These are phyloP conservation scores for Cercospora sp. DNA, from an alignment of 2,329 filamentous ascomycete genomes.

Conservation along the genomic window DNA sequence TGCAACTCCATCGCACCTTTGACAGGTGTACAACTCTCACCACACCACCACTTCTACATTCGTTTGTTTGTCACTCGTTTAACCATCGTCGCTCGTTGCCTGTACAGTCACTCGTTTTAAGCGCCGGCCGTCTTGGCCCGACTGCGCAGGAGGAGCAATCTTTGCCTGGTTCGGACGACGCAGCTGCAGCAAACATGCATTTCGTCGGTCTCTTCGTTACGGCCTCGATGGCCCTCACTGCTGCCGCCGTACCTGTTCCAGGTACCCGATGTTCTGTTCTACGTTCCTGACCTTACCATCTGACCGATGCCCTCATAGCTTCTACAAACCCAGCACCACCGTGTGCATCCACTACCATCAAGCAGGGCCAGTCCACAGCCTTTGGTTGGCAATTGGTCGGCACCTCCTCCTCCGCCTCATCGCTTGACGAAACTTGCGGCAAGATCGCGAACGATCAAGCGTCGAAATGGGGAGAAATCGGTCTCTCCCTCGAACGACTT, in stretches of 20 bases:
- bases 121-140: slow-evolving; percentile 10
- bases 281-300: background rate
- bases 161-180: background rate
- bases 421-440: slow-evolving; percentile 28
- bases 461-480: slow-evolving; percentile 27
- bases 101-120: slow-evolving; percentile 4
- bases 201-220: slow-evolving; percentile 19
- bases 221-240: slow-evolving; percentile 22
- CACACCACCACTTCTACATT: slow-evolving; percentile 8
- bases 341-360: slow-evolving; percentile 17
- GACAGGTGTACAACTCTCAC: slow-evolving; percentile 18
- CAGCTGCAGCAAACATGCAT: slow-evolving; percentile 23
- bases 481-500: slow-evolving; percentile 26
- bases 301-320: background rate
- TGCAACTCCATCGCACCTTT: slow-evolving; percentile 20
- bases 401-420: slow-evolving; percentile 23
- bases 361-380: slow-evolving; percentile 30
- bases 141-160: background rate
- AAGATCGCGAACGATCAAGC: slow-evolving; percentile 23
- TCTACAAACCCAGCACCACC: slow-evolving; percentile 8
- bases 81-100: slow-evolving; percentile 15
- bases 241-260: slow-evolving; percentile 11
- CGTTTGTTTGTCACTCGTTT: slow-evolving; percentile 19
- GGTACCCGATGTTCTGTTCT: slow-evolving; percentile 3
- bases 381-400: slow-evolving; percentile 37